Base-by-base conservation (phyloP, 352 stramenopile genomes). In the Nothophytophthora sp. region DNA sequence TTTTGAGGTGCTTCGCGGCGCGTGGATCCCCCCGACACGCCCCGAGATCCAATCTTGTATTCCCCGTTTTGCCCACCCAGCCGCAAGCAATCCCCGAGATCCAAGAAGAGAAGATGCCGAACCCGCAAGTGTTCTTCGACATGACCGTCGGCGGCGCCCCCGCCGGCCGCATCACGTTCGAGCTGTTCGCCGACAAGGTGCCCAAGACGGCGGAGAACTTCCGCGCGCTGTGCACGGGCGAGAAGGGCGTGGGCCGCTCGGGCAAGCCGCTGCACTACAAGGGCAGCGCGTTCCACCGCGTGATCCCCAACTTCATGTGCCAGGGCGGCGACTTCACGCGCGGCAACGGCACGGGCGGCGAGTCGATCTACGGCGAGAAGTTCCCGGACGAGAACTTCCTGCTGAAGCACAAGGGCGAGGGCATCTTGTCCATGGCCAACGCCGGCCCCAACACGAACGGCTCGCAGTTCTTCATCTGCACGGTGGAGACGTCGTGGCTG, bases 121-220 rank as follows among this genome's bases (percentile, higher is more conserved):
- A 98, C 82, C 92, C 92, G 32, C 67, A 78, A 34, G 97, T 99
- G 27, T 99, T 98, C 70, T 98, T 99, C 61, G 97, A 99, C 67
- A 98, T 99, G 76, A 90, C 92, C 69, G 90, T 99, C 58, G 95
- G 88, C 52, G 95, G 92, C 35, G 74, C 79, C 44, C 67, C 92
- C 41, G 80, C 77, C 11, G 97, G 97, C 55, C 79, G 97, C 51
- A 97, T 99, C 50, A 67, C 59, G 47, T 84, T 92, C 38, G 81
- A 92, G 72, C 73, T 96, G 54, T 95, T 90, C 61, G 82, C 75
- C 32, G 79, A 96, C 73, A 90, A 89, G 70, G 83, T 94, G 28
- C 83, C 83, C 50, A 96, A 97, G 63, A 99, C 97, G 2, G 96
- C 89, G 0, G 97, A 99, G 73, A 99, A 99, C 80, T 99, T 99